These are phyloP conservation scores for Gossypium longicalyx DNA, from an alignment of 345 rosid genomes.

Conservation along the genomic window DNA sequence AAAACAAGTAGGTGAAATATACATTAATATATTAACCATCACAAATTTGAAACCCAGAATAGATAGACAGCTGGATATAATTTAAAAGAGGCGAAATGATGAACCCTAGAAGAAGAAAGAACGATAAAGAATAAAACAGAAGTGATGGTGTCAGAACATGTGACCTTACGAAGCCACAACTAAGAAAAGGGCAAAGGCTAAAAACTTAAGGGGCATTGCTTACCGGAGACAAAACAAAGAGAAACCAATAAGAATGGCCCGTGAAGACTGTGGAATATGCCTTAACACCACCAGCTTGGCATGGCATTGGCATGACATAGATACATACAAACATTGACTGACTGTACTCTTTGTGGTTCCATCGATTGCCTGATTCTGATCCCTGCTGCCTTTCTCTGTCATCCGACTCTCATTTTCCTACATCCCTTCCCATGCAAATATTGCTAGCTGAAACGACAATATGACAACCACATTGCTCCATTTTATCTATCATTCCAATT, in stretches of 20 bases:
- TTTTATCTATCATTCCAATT: conserved; percentile 9
- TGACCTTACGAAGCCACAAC: conserved; percentile 25
- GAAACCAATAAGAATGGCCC: conserved; percentile 35
- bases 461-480: conserved; percentile 19
- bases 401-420: conserved; percentile 24
- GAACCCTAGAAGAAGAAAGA: conserved; percentile 23
- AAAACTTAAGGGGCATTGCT: background rate
- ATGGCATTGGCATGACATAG: background rate
- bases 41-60: background rate
- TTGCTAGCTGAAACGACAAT: conserved; percentile 8
- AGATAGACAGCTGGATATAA: conserved; percentile 11
- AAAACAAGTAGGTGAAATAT: conserved; percentile 1
- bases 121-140: conserved; percentile 39
- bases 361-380: conserved; percentile 7
- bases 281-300: background rate
- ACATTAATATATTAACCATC: background rate
- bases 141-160: conserved; percentile 43
- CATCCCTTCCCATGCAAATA: conserved; percentile 32
- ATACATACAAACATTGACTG: conserved; percentile 10
- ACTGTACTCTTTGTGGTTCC: conserved; percentile 4
- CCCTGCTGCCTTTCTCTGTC: conserved; percentile 1
- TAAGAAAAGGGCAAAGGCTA: background rate
- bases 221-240: conserved; percentile 37
- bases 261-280: conserved; percentile 30
- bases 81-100: background rate